Percentiles rank a stretch among this genome's conserved stretches.
Conservation (phyloP, 1,139 yeast species). For the Eremothecium coryli region DNA sequence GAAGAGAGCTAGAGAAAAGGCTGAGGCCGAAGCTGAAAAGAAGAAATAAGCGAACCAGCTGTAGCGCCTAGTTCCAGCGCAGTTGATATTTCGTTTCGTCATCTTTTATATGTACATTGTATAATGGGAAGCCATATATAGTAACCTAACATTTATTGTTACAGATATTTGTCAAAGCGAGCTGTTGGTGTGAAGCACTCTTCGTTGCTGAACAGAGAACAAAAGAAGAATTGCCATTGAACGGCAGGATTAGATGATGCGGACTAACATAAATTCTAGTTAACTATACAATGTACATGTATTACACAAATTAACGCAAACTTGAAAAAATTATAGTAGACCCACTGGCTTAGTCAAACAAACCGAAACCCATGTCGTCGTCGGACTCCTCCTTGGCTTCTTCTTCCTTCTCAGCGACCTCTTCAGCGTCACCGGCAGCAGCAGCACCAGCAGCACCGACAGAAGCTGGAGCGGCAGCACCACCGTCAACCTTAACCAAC, state of each 20-base stretch:
- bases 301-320: conserved; percentile 3
- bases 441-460: conserved; percentile 50
- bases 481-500: conserved; percentile 69
- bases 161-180: neutral
- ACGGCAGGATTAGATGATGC: too few relatives aligned
- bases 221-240: too few relatives aligned
- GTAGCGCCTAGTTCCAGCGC: neutral
- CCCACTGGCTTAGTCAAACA: conserved; percentile 51
- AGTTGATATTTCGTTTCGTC: conserved; percentile 3
- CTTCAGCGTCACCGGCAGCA: conserved; percentile 50
- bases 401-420: conserved; percentile 45
- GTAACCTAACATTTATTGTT: neutral
- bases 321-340: conserved; percentile 3
- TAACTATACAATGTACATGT: conserved; percentile 11
- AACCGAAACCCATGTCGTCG: conserved; percentile 83
- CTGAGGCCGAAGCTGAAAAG: conserved; percentile 99
- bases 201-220: too few relatives aligned
- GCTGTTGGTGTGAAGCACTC: too few relatives aligned
- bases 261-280: conserved; percentile 1
- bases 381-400: conserved; percentile 54
- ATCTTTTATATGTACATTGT: conserved; percentile 25
- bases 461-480: conserved; percentile 57
- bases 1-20: conserved; percentile 93
- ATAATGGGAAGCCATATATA: conserved; percentile 26
- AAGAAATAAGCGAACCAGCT: conserved; percentile 56